phyloP scores from a whole-genome alignment of 139 green algal species.

The Auxenochlorella protothecoides region DNA sequence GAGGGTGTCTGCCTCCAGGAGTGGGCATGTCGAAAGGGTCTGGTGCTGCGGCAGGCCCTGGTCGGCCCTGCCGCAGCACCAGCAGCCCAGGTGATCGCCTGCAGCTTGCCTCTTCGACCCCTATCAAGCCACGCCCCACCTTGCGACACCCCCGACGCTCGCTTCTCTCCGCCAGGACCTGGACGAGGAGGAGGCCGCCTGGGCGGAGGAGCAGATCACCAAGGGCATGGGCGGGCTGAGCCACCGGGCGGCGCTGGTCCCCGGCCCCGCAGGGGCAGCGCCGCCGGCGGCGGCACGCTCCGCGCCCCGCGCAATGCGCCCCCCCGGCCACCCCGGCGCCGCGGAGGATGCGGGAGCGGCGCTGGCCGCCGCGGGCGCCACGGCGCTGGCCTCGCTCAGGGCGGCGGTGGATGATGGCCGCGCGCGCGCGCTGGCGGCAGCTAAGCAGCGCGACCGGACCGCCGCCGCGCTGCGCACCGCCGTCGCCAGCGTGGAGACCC shows the following conservation, averaged over 20 bases:
- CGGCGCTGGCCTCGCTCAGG: constrained; percentile 13
- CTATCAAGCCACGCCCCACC: too few relatives aligned
- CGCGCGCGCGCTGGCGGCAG: background rate
- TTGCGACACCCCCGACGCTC: too few relatives aligned
- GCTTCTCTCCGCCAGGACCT: constrained; percentile 24
- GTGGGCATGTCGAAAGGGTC: background rate
- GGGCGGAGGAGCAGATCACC: constrained; percentile 54
- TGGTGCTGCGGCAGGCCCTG: background rate
- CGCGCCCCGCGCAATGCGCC: background rate
- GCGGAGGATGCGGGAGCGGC: background rate
- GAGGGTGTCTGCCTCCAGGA: background rate
- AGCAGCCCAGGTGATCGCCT: background rate
- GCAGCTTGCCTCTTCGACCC: too few relatives aligned
- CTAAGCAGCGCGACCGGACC: too few relatives aligned
- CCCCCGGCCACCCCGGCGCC: background rate
- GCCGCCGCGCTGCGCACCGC: too few relatives aligned
- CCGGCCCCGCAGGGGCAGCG: background rate
- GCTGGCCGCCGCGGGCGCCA: constrained; percentile 7
- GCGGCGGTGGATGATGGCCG: constrained; percentile 8
- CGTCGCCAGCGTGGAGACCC: too few relatives aligned
- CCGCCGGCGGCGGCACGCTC: background rate
- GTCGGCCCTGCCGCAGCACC: background rate
- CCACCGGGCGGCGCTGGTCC: background rate
- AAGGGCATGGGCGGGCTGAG: constrained; percentile 37
- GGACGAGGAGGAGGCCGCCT: constrained; percentile 46